phyloP scores from a whole-genome alignment of 345 rosid species.

The Tarenaya hassleriana region DNA sequence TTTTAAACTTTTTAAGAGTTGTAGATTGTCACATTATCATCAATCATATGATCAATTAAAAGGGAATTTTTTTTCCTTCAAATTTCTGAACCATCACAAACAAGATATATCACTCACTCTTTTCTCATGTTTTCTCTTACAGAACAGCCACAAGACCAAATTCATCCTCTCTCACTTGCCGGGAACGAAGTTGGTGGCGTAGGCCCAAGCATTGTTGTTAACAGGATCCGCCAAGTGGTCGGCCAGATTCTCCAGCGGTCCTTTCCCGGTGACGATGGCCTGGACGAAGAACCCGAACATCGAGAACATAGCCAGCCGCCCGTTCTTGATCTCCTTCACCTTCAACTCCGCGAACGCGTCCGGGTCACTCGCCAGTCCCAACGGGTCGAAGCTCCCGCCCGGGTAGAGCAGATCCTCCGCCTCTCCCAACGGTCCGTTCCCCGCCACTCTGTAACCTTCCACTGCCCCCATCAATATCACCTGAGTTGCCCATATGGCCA shows the following conservation, averaged over 20 bases:
- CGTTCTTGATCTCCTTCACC: constrained; percentile 43
- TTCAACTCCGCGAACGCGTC: constrained; percentile 46
- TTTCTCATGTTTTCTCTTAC: no score
- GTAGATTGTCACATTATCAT: constrained; percentile 5
- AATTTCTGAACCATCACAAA: no score
- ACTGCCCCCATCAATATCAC: constrained; percentile 80
- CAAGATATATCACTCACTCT: no score
- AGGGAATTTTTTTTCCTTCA: no score
- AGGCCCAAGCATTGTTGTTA: no score
- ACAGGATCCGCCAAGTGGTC: no score
- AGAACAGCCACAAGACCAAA: no score
- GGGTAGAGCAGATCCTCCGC: constrained; percentile 20
- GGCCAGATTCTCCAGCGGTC: no score
- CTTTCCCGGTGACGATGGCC: constrained; percentile 50
- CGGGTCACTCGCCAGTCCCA: no score
- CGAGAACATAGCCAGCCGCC: constrained; percentile 46
- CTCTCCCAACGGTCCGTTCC: constrained; percentile 37
- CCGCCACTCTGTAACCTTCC: constrained; percentile 74
- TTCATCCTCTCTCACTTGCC: constrained; percentile 43
- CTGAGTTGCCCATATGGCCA: constrained; percentile 80
- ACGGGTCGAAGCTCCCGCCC: no score
- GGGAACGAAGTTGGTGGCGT: constrained; percentile 49
- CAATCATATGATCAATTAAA: no score
- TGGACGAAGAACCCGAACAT: constrained; percentile 55
- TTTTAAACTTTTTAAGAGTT: constrained; percentile 5